phyloP scores from a whole-genome alignment of 306 rosid genomes.

The Quercus parvula region DNA sequence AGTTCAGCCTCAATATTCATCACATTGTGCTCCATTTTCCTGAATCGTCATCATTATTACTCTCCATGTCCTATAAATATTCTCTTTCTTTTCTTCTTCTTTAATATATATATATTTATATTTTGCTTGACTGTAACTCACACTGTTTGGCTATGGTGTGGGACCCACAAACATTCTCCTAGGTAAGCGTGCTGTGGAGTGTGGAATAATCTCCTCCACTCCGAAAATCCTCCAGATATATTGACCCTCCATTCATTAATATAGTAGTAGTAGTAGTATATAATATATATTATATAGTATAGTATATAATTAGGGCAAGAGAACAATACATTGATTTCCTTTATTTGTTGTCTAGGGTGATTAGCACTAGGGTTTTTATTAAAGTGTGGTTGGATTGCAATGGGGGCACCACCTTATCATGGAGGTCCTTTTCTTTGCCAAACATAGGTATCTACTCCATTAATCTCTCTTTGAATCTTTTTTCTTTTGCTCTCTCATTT shows the following conservation, averaged over 20 bases:
- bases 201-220: slow-evolving; percentile 41
- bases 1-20: slow-evolving; percentile 2
- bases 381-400: neutral
- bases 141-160: slow-evolving; percentile 31
- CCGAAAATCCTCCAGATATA: slow-evolving; percentile 24
- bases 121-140: slow-evolving; percentile 18
- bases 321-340: neutral
- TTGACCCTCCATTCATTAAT: slow-evolving; percentile 12
- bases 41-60: slow-evolving; percentile 30
- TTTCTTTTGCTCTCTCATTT: slow-evolving; percentile 5
- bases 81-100: slow-evolving; percentile 20
- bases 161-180: slow-evolving; percentile 78
- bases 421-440: slow-evolving; percentile 28
- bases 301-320: neutral
- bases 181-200: slow-evolving; percentile 38
- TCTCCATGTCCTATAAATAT: slow-evolving; percentile 23
- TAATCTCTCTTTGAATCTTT: neutral
- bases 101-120: neutral
- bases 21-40: slow-evolving; percentile 19
- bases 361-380: slow-evolving; percentile 2
- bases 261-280: neutral
- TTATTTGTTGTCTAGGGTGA: slow-evolving; percentile 17
- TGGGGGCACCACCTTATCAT: slow-evolving; percentile 10
- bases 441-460: slow-evolving; percentile 15
- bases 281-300: neutral